Conservation (phyloP, 2,329 filamentous ascomycete species). For the Xylaria digitata region DNA sequence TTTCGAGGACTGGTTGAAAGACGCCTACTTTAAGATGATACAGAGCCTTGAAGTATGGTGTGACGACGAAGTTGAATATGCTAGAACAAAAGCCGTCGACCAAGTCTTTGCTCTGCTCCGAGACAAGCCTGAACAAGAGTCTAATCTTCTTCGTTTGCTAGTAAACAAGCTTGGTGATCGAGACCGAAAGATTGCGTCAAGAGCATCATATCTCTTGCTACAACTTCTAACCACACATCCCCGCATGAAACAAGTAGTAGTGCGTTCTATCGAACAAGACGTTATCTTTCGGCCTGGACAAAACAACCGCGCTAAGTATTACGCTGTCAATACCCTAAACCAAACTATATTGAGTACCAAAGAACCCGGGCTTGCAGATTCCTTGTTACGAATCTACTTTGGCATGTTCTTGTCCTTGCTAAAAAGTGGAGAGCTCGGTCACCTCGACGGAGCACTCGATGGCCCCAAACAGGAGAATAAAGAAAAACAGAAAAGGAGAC, state of each 20-base stretch:
- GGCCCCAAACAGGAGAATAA: slow-evolving; percentile 50
- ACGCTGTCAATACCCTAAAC: slow-evolving; percentile 95
- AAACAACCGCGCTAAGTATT: slow-evolving; percentile 90
- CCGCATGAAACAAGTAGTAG: slow-evolving; percentile 90
- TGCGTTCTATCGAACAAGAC: slow-evolving; percentile 86
- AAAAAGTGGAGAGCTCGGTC: slow-evolving; percentile 66
- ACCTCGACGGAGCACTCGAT: slow-evolving; percentile 55
- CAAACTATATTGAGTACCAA: slow-evolving; percentile 91
- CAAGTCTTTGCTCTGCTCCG: slow-evolving; percentile 92
- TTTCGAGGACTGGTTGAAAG: slow-evolving; percentile 96
- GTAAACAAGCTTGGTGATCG: slow-evolving; percentile 98
- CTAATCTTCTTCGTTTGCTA: slow-evolving; percentile 87
- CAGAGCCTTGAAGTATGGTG: slow-evolving; percentile 94
- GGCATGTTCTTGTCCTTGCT: slow-evolving; percentile 85
- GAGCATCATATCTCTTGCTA: slow-evolving; percentile 91
- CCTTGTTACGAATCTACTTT: slow-evolving; percentile 91
- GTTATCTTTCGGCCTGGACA: slow-evolving; percentile 89
- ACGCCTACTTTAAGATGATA: slow-evolving; percentile 90
- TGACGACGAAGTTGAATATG: slow-evolving; percentile 94
- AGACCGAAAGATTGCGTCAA: slow-evolving; percentile 93
- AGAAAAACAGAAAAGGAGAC: slow-evolving; percentile 61
- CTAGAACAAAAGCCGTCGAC: slow-evolving; percentile 85
- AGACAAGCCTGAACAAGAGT: slow-evolving; percentile 97
- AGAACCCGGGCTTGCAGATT: slow-evolving; percentile 82
- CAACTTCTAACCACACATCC: slow-evolving; percentile 91